Base-by-base conservation (phyloP, 2,329 filamentous ascomycete genomes). In the Leptographium flavum region DNA sequence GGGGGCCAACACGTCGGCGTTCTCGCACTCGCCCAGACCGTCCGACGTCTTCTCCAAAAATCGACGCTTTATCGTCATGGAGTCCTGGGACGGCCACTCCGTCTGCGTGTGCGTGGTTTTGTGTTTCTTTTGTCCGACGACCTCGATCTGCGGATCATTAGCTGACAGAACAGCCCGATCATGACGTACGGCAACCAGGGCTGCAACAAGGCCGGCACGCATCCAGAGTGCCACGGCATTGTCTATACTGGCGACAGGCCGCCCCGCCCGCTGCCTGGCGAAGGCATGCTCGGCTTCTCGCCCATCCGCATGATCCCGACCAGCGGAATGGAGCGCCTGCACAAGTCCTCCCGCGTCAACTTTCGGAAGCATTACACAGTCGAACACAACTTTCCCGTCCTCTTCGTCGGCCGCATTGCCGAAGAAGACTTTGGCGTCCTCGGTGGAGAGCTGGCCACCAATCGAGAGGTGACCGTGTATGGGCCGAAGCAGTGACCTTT, bases 351-450 rank as follows among this genome's bases (percentile, higher is more conserved):
- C 13, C 67, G 74, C 5, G 65, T 76, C 51, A 76, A 77, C 57
- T 77, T 76, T 55, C 68, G 70, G 5, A 76, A 76, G 50, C 59
- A 72, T 6, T 63, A 67, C 25, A 73, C 71, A 3, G 62, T 78
- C 23, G 71, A 76, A 55, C 74, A 77, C 58, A 78, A 78, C 52
- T 60, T 69, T 52, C 67, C 63, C 39, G 70, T 77, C n/a, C 64
- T 69, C 51, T 75, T 77, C 53, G 69, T 78, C 43, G 74, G 74
- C n/a, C 54, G 57, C 5, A 61, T 77, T 15, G 45, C 54, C 3
- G 45, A 52, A 2, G 52, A 60, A 0, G 63, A 73, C 52, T 66
- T 64, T 13, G 8, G 13, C 2, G 17, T 7, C n/a, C 17, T 41
- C 50, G 54, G 65, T 0, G 58, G 58, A 9, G 65, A 74, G 15